These are phyloP conservation scores for Acorus gramineus DNA, from an alignment of 106 monocot species.

Conservation along the genomic window DNA sequence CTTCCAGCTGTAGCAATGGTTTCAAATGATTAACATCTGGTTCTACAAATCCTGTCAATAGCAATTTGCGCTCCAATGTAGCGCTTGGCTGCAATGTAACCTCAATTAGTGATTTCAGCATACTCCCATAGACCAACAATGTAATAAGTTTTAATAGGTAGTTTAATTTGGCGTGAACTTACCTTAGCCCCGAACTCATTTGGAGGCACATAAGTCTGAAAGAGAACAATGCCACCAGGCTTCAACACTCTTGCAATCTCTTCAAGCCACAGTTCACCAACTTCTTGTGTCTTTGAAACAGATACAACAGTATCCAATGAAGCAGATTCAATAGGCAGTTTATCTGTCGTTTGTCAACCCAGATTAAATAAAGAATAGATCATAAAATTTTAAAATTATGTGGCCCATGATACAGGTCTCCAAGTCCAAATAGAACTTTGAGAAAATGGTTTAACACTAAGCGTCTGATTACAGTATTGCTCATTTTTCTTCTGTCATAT, in stretches of 20 bases:
- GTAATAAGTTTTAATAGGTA: background rate
- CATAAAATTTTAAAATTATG: too few relatives aligned
- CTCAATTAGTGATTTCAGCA: too few relatives aligned
- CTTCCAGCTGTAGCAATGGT: slow-evolving; percentile 14
- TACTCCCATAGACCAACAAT: too few relatives aligned
- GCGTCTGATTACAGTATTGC: too few relatives aligned
- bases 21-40: slow-evolving; percentile 32
- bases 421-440: too few relatives aligned
- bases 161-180: background rate
- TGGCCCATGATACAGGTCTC: too few relatives aligned
- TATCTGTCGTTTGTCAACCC: slow-evolving; percentile 6
- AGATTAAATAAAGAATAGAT: too few relatives aligned
- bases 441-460: too few relatives aligned
- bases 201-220: slow-evolving; percentile 19
- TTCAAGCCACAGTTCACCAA: slow-evolving; percentile 36
- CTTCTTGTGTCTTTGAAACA: slow-evolving; percentile 20
- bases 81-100: slow-evolving; percentile 19
- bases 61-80: slow-evolving; percentile 36
- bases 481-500: too few relatives aligned
- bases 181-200: slow-evolving; percentile 30
- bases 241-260: slow-evolving; percentile 64
- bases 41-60: slow-evolving; percentile 64
- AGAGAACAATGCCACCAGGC: slow-evolving; percentile 45
- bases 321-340: slow-evolving; percentile 37
- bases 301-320: slow-evolving; percentile 39